phyloP scores from a whole-genome alignment of 169 alveolate genomes.

The Eimeria brunetti region DNA sequence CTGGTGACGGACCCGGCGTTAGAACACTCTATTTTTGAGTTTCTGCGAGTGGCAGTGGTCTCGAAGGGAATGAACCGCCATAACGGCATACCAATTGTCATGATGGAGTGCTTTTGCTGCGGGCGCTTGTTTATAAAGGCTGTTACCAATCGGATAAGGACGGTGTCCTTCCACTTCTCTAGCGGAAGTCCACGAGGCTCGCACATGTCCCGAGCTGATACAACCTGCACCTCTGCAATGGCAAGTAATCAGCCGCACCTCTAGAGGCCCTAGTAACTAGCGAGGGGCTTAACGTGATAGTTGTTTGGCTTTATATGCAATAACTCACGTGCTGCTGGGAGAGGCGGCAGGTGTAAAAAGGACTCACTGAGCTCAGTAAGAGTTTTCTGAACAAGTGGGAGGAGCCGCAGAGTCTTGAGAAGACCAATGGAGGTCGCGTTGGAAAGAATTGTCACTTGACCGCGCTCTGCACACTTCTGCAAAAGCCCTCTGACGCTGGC shows the following conservation, averaged over 20 bases:
- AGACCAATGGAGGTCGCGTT: constrained; percentile 77
- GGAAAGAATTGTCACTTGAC: constrained; percentile 68
- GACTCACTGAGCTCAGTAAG: constrained; percentile 77
- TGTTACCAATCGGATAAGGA: constrained; percentile 59
- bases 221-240: constrained; percentile 53
- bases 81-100: constrained; percentile 69
- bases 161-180: constrained; percentile 80
- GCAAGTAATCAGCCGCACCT: constrained; percentile 26
- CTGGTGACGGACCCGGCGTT: neutral
- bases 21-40: too few species aligned
- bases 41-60: neutral
- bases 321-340: neutral
- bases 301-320: neutral
- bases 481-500: constrained; percentile 54
- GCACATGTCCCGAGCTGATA: constrained; percentile 78
- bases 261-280: neutral
- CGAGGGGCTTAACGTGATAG: neutral
- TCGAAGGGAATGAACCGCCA: neutral
- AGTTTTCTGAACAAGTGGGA: constrained; percentile 66
- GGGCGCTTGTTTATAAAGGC: constrained; percentile 64
- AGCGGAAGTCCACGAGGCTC: constrained; percentile 78
- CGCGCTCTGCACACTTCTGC: constrained; percentile 71
- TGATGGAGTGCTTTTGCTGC: constrained; percentile 67
- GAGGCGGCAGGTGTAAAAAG: neutral
- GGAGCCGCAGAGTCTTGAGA: constrained; percentile 69